These are phyloP conservation scores for Fusarium humuli DNA, from an alignment of 2,329 filamentous ascomycete genomes.

Conservation along the genomic window DNA sequence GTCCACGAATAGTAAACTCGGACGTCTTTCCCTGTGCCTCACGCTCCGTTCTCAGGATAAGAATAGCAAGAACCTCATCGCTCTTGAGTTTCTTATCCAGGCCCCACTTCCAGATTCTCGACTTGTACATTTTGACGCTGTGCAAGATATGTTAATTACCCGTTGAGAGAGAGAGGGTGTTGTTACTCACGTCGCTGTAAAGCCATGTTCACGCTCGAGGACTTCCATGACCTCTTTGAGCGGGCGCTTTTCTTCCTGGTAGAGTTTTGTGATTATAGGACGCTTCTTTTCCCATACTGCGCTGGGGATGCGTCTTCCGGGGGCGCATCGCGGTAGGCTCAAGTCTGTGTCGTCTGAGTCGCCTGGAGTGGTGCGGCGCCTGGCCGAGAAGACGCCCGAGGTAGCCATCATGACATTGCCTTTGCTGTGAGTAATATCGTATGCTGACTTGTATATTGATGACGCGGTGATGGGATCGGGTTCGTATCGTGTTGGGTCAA, in stretches of 20 bases:
- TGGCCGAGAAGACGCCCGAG: constrained; percentile 38
- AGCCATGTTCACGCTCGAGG: constrained; percentile 53
- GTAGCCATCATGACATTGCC: constrained; percentile 39
- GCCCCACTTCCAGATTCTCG: constrained; percentile 56
- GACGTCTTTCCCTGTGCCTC: constrained; percentile 51
- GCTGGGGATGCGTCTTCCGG: constrained; percentile 50
- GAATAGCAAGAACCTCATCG: constrained; percentile 55
- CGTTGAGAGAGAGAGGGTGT: background rate
- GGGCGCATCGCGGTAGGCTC: constrained; percentile 40
- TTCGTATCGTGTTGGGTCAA: background rate
- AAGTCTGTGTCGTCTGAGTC: constrained; percentile 49
- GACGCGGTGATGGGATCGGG: background rate
- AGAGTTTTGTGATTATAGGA: constrained; percentile 53
- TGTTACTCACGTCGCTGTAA: constrained; percentile 54
- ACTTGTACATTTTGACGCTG: constrained; percentile 59
- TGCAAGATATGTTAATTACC: background rate
- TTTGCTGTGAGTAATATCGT: background rate
- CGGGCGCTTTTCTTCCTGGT: constrained; percentile 56
- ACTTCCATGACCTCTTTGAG: constrained; percentile 57
- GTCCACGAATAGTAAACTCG: constrained; percentile 54
- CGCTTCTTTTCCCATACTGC: constrained; percentile 52
- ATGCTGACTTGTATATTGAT: background rate
- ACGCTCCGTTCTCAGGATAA: constrained; percentile 53
- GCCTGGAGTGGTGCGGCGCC: constrained; percentile 42
- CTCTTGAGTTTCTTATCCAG: constrained; percentile 58